Base-by-base conservation (phyloP, 2,329 filamentous ascomycete genomes). In the Leptosphaerulina australis region DNA sequence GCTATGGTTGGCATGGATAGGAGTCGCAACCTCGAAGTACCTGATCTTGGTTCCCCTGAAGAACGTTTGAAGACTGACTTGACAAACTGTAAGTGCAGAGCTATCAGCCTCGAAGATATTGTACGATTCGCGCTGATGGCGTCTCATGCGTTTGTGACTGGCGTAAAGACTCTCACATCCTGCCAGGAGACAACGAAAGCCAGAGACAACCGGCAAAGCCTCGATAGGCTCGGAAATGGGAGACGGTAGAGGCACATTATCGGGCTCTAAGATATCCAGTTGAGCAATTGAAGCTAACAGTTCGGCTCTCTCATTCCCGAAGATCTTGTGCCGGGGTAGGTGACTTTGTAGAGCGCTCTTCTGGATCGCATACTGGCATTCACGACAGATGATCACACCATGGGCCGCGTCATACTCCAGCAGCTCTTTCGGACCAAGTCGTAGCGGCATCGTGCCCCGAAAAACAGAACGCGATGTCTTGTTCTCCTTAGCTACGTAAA, bases 321-420 rank as follows among this genome's bases (percentile, higher is more conserved):
- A 74, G 31, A 74, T 69, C 44, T 72, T 73, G 54, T 74, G 71
- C 25, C 70, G 62, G 7, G 74, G 67, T 20, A 74, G 52, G 34
- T 74, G 71, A 50, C 70, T 73, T 37, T 59, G 50, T n/a, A 74
- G 17, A 1, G 72, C 72, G 53, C 58, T 69, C 47, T 71, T 73
- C 50, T 74, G 72, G 44, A 74, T 68, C 11, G 72, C 72, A 49
- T 74, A 74, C 25, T 64, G 57, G 54, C 72, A 74, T 53, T 68
- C 52, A 26, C 64, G 62, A 59, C 70, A 74, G 28, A 74, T 72
- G 7, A 74, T 50, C 5, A 74, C 62, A 8, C 62, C 38, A 49
- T 67, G 59, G 8, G 25, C 40, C 0, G 55, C 29, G 14, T 66
- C 41, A 31, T 68, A 66, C 24, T 62, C 44, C 12, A 71, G 44